Conservation (phyloP, 2,329 filamentous ascomycete species). For the Acrodontium crateriforme region DNA sequence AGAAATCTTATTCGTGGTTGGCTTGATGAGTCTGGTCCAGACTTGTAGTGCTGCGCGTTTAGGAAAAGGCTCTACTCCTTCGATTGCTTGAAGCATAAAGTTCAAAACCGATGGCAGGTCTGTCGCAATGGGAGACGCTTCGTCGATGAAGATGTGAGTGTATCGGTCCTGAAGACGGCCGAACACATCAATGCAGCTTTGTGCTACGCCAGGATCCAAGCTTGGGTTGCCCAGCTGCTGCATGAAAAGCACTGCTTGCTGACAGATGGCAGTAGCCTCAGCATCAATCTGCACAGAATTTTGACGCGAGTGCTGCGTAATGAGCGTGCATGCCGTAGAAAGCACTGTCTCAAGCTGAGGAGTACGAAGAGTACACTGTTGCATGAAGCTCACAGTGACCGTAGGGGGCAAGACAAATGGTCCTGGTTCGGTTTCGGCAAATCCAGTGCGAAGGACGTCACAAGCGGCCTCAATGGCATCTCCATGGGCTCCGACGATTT, state of each 20-base stretch:
- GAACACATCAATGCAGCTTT: conserved; percentile 60
- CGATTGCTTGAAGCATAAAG: conserved; percentile 56
- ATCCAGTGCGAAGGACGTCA: conserved; percentile 57
- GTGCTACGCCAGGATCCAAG: conserved; percentile 56
- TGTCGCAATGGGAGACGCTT: conserved; percentile 23
- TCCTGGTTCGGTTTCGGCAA: conserved; percentile 58
- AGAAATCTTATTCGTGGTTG: conserved; percentile 21
- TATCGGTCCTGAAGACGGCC: conserved; percentile 49
- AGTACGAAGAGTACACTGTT: conserved; percentile 40
- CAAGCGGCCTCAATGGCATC: conserved; percentile 63
- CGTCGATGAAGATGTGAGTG: conserved; percentile 46
- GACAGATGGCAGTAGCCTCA: conserved; percentile 41
- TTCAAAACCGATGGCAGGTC: conserved; percentile 54
- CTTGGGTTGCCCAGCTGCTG: conserved; percentile 47
- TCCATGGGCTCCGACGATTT: conserved; percentile 43
- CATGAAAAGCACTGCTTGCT: conserved; percentile 50
- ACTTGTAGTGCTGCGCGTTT: conserved; percentile 63
- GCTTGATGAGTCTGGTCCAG: conserved; percentile 46
- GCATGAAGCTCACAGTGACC: conserved; percentile 50
- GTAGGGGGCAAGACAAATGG: conserved; percentile 62
- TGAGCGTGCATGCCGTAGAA: conserved; percentile 56
- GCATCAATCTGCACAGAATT: conserved; percentile 29
- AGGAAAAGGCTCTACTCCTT: conserved; percentile 58
- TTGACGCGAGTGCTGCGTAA: conserved; percentile 28
- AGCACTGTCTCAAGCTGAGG: conserved; percentile 56